Evolutionary conservation across 2,329 filamentous ascomycete species (phyloP), one percentile per base, ranked within the genome.

Genomic region (Bipolaris bicolor): DNA sequence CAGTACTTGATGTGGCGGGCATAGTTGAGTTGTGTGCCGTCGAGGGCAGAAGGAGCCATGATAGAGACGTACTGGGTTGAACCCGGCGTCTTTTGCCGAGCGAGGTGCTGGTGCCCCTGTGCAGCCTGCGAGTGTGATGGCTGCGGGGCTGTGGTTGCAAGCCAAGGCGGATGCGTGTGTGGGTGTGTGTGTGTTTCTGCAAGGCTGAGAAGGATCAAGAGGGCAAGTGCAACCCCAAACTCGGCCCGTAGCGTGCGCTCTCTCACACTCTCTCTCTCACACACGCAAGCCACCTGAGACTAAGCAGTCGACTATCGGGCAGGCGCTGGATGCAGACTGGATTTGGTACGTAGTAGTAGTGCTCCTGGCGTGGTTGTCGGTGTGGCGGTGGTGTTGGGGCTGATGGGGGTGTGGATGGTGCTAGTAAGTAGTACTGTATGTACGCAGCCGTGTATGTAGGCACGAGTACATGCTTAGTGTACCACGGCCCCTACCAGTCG

Each of bases 1-100:
- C 93, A 99, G 84, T 97, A 99, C 73, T 90, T 91, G 73, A 95
- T 82, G 76, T 99, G 95, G 55, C 68, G 71, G 33, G 72, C 57
- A 59, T 73, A 72, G 67, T 77, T 75, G 53, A 78, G 64, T 6
- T 52, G 63, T 34, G 65, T 61, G 39, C 11, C 33, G 34, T 73
- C 66, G 24, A 60, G 33, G 43, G 53, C 49, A 39, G 51, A 52
- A 39, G 63, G 49, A 43, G 64, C 59, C 68, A 72, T 71, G 52
- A 48, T 64, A 52, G 39, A 48, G 44, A 37, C n/a, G 33, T 49
- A 40, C 36, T 31, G 22, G 41, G 59, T 20, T 52, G 50, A 47
- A 45, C 44, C 43, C 49, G 57, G 62, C 45, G 40, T 51, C 48
- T 26, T 41, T 55, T 58, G 47, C 51, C 54, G 57, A 53, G 45